These are phyloP conservation scores for Ogataea nonfermentans DNA, from an alignment of 805 yeast species.

Conservation along the genomic window DNA sequence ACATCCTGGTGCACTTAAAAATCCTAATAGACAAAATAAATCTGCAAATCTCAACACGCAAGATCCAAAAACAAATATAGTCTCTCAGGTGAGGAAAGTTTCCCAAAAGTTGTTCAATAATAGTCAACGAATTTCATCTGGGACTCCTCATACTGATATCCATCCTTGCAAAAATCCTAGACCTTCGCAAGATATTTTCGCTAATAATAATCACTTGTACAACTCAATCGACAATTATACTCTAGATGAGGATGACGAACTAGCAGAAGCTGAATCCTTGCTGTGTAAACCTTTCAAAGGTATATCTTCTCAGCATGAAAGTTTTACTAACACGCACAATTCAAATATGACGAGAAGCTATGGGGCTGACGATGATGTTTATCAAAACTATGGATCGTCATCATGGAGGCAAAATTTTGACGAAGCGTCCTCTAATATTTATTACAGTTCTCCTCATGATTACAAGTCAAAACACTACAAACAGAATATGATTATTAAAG, in stretches of 20 bases:
- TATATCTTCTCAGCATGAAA: no score
- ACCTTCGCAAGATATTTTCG: not conserved
- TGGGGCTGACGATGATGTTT: slow-evolving; percentile 6
- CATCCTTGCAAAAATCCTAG: not conserved
- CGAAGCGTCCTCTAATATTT: slow-evolving; percentile 17
- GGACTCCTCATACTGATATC: not conserved
- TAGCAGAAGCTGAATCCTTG: slow-evolving; percentile 26
- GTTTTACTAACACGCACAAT: not conserved
- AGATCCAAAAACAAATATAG: slow-evolving; percentile 11
- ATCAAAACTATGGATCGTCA: slow-evolving; percentile 15
- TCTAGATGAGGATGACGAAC: slow-evolving; percentile 24
- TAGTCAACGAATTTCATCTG: slow-evolving; percentile 6
- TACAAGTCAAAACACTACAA: slow-evolving; percentile 30
- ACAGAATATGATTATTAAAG: slow-evolving; percentile 23
- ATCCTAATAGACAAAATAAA: slow-evolving; percentile 2
- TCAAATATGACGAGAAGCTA: not conserved
- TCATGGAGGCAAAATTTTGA: slow-evolving; percentile 16
- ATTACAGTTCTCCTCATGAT: slow-evolving; percentile 34
- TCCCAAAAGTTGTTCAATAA: slow-evolving; percentile 27
- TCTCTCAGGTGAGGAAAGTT: slow-evolving; percentile 31
- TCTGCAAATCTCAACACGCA: not conserved
- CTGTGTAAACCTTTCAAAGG: slow-evolving; percentile 20
- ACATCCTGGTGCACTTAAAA: not conserved
- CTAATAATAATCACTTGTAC: slow-evolving; percentile 9
- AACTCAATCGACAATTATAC: slow-evolving; percentile 21